A percentile compares a stretch with the other conserved stretches of the same genome.
phyloP scores from a whole-genome alignment of 805 yeast genomes.

The Cephaloascus fragrans region DNA sequence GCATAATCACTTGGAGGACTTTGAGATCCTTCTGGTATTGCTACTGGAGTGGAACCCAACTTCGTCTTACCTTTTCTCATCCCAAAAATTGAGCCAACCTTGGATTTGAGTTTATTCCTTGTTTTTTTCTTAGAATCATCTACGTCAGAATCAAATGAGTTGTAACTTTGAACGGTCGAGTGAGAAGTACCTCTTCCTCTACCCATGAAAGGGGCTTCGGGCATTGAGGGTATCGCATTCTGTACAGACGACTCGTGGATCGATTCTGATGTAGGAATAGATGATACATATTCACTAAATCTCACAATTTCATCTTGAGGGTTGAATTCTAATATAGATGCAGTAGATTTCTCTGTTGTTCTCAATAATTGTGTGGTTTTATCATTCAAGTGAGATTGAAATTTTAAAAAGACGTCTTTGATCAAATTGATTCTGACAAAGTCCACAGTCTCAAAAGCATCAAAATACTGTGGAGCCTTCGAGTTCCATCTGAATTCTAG shows the following conservation, averaged over 20 bases:
- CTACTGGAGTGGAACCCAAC: background rate
- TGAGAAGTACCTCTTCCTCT: conserved; percentile 2
- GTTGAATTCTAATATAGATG: conserved; percentile 53
- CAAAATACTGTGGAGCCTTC: conserved; percentile 69
- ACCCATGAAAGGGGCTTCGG: conserved; percentile 1
- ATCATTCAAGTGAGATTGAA: conserved; percentile 52
- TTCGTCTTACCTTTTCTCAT: conserved; percentile 41
- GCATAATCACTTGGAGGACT: background rate
- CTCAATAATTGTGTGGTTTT: conserved; percentile 31
- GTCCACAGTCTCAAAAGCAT: conserved; percentile 67
- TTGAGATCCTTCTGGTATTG: background rate
- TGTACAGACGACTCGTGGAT: background rate
- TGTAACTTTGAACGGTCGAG: conserved; percentile 10
- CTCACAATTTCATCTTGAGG: conserved; percentile 52
- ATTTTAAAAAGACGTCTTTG: conserved; percentile 57
- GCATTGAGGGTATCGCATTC: conserved; percentile 1
- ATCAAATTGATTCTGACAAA: conserved; percentile 48
- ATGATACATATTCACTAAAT: conserved; percentile 14
- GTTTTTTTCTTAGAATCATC: conserved; percentile 18
- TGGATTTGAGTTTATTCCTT: conserved; percentile 44
- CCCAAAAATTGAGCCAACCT: conserved; percentile 68
- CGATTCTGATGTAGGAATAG: background rate
- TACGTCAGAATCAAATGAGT: conserved; percentile 25
- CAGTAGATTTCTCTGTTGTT: conserved; percentile 55
- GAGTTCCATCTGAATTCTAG: conserved; percentile 62